A percentile compares a stretch with the other conserved stretches of the same genome.
These are phyloP conservation scores for Globisporangium nagaii DNA, from an alignment of 352 stramenopile species.

Conservation along the genomic window DNA sequence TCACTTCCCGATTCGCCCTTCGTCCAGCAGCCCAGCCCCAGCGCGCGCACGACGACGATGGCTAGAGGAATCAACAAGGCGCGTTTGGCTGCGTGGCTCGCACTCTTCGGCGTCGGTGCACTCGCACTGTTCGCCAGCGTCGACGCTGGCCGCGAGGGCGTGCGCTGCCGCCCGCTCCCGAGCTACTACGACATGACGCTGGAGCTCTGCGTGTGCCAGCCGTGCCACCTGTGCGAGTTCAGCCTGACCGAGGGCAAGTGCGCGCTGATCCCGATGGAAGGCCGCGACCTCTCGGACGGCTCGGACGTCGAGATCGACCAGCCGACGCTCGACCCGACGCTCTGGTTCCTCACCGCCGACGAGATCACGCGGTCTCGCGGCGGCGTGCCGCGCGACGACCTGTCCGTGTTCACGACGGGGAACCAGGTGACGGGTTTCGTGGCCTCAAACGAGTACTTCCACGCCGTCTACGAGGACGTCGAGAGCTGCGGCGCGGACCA, in stretches of 20 bases:
- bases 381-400: conserved; percentile 30
- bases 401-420: conserved; percentile 37
- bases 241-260: conserved; percentile 15
- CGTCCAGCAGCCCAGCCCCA: neutral
- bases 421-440: conserved; percentile 47
- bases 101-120: neutral
- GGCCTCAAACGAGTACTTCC: conserved; percentile 41
- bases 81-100: neutral
- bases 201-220: conserved; percentile 27
- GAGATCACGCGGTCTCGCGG: conserved; percentile 47
- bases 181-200: conserved; percentile 18
- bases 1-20: neutral
- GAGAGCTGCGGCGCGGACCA: conserved; percentile 20
- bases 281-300: conserved; percentile 18
- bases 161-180: conserved; percentile 12
- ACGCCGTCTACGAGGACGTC: conserved; percentile 41
- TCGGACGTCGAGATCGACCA: conserved; percentile 22
- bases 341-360: conserved; percentile 56
- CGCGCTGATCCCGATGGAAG: conserved; percentile 12
- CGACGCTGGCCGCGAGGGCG: neutral
- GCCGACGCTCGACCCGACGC: conserved; percentile 33
- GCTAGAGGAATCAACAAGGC: neutral
- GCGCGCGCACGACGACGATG: neutral
- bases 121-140: neutral
- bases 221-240: conserved; percentile 35